phyloP scores from a whole-genome alignment of 208 protist species.

The Porcisia hertigi region DNA sequence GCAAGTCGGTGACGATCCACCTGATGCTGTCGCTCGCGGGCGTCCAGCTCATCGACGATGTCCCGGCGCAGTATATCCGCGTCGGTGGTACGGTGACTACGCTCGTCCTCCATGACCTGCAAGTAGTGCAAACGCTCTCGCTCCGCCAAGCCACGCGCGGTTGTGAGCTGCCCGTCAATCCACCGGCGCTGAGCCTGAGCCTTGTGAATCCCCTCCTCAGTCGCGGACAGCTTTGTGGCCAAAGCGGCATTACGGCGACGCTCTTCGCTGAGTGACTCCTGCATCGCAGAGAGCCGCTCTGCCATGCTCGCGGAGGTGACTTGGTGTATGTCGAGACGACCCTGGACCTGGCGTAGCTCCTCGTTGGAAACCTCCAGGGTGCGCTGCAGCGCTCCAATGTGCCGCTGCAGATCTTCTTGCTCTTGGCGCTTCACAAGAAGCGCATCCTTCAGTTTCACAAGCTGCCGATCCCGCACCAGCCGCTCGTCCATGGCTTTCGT shows the following conservation, averaged over 20 bases:
- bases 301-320: conserved; percentile 45
- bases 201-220: conserved; percentile 40
- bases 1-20: conserved; percentile 49
- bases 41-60: conserved; percentile 63
- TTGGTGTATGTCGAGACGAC: conserved; percentile 45
- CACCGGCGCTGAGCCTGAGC: conserved; percentile 38
- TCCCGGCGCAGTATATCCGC: conserved; percentile 65
- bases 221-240: conserved; percentile 32
- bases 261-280: conserved; percentile 48
- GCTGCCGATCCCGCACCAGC: conserved; percentile 33
- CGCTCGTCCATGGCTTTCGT: conserved; percentile 41
- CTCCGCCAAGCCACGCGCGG: conserved; percentile 51
- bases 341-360: conserved; percentile 61
- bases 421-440: conserved; percentile 56
- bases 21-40: conserved; percentile 46
- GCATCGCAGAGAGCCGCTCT: conserved; percentile 35
- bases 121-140: conserved; percentile 54
- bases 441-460: conserved; percentile 56
- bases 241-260: conserved; percentile 49
- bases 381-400: conserved; percentile 64
- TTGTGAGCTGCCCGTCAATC: conserved; percentile 42
- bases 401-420: conserved; percentile 77
- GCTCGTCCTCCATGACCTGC: conserved; percentile 76
- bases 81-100: conserved; percentile 50
- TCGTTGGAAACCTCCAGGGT: conserved; percentile 55